Evolutionary conservation across 768 basidiomycete species (phyloP).

Genomic region (Suillus weaverae): DNA sequence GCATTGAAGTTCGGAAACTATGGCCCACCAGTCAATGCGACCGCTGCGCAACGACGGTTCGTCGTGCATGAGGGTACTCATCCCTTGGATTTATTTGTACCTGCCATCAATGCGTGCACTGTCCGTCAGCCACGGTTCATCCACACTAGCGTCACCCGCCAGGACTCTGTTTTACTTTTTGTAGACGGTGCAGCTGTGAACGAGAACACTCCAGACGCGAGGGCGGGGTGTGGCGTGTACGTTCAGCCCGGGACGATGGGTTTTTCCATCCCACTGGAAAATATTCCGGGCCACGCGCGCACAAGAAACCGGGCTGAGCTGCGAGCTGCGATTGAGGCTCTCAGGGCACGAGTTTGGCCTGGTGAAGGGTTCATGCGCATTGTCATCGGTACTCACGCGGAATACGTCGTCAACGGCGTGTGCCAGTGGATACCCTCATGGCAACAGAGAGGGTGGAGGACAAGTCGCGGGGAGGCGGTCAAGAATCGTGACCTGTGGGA

Average conservation of each 20-base stretch:
- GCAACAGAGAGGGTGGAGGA: conserved; percentile 16
- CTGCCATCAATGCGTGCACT: conserved; percentile 10
- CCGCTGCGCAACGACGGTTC: conserved; percentile 2
- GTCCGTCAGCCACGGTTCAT: conserved; percentile 6
- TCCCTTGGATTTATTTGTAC: conserved; percentile 10
- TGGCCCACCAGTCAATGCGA: conserved; percentile 7
- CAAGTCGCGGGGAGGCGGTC: conserved; percentile 12
- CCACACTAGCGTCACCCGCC: conserved; percentile 9
- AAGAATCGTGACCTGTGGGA: conserved; percentile 15
- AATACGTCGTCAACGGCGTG: conserved; percentile 32
- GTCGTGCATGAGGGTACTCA: conserved; percentile 7
- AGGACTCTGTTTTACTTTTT: conserved; percentile 12
- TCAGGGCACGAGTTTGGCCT: conserved; percentile 25
- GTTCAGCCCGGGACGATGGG: conserved; percentile 3
- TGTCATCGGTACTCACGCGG: conserved; percentile 32
- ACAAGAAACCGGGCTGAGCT: conserved; percentile 39
- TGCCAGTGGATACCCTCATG: conserved; percentile 24
- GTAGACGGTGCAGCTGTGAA: conserved; percentile 14
- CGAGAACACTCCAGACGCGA: conserved; percentile 8
- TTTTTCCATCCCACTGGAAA: conserved; percentile 2
- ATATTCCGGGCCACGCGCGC: conserved; percentile 14
- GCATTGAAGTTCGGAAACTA: neutral
- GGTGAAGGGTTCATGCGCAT: conserved; percentile 32
- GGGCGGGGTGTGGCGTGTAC: conserved; percentile 11
- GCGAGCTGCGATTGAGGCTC: conserved; percentile 28